Base-by-base conservation (phyloP, 805 yeast species). In the Wickerhamiella kurtzmanii region DNA sequence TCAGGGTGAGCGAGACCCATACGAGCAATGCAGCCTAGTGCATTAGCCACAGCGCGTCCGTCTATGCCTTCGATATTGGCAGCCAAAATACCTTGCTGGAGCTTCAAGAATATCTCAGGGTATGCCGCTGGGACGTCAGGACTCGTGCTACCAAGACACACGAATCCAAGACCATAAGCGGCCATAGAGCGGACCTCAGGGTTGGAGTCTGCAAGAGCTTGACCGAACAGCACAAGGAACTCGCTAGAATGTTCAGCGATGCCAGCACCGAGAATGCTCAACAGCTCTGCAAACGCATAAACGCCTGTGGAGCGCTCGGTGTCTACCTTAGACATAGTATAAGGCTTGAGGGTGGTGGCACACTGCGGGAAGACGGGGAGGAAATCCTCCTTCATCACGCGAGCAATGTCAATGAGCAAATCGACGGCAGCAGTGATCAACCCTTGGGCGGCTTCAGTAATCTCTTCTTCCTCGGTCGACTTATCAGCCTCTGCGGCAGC, bases 21-120 rank as follows among this genome's bases (percentile, higher is more conserved):
- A 67, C 98, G 79, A 16, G 95, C 88, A 48, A 88, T 95, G 74
- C 97, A 92, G 40, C 98, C 98, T 64, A 92, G 82, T 3, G 95
- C 95, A 64, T 92, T 92, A 50, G 97, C 96, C 56, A 76, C 77
- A 4, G 94, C 78, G 69, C 95, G 75, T 67, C 80, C 80, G 56
- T 84, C 75, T 50, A 77, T 81, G 48, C 76, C 80, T 67, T 82
- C 82, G 64, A 75, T 78, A 63, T 83, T 85, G 50, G 86, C 87
- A 64, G 81, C 82, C 65, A 76, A 77, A 60, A 92, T 71, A 57
- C 87, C 69, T 61, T 80, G 80, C 50, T 81, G 80, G 54, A 82
- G 65, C 41, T 79, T 72, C 58, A 71, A 71, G 63, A 92, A 73
- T 48, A 89, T 76, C 43, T 76, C 70, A 52, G 78, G 79, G 67